A percentile compares a stretch with the other conserved stretches of the same genome.
Evolutionary conservation across 2,329 filamentous ascomycete species (phyloP).

Genomic region (Sphaerulina musiva): DNA sequence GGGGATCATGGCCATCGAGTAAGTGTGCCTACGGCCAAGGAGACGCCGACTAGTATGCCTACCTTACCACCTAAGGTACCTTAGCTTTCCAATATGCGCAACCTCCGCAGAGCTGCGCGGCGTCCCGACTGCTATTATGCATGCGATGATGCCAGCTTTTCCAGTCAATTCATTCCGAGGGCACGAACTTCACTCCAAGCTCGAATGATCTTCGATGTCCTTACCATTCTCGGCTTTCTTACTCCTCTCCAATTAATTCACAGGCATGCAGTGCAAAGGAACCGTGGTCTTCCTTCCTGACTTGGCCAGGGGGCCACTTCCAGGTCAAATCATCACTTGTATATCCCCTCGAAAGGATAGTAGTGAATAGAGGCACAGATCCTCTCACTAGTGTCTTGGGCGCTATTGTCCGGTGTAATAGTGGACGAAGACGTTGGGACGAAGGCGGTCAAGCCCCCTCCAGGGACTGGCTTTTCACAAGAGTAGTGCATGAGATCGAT

Average conservation of each 20-base stretch:
- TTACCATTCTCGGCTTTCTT: not conserved
- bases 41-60: too few species aligned
- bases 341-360: constrained; percentile 28
- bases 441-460: constrained; percentile 44
- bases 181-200: constrained; percentile 6
- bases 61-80: too few species aligned
- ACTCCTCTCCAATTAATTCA: not conserved
- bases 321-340: constrained; percentile 19
- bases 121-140: too few species aligned
- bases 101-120: too few species aligned
- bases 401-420: constrained; percentile 50
- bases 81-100: too few species aligned
- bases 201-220: not conserved
- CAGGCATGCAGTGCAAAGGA: constrained; percentile 8
- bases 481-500: constrained; percentile 31
- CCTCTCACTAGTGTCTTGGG: constrained; percentile 39
- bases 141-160: not conserved
- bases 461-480: constrained; percentile 44
- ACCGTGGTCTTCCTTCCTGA: constrained; percentile 2
- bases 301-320: constrained; percentile 1
- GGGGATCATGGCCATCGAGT: too few species aligned
- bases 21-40: too few species aligned
- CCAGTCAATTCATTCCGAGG: constrained; percentile 3
- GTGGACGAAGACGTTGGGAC: constrained; percentile 29
- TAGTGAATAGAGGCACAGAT: constrained; percentile 35